A percentile compares a stretch with the other conserved stretches of the same genome.
Conservation (phyloP, 169 alveolate genomes). For the Gregarina niphandrodes region DNA sequence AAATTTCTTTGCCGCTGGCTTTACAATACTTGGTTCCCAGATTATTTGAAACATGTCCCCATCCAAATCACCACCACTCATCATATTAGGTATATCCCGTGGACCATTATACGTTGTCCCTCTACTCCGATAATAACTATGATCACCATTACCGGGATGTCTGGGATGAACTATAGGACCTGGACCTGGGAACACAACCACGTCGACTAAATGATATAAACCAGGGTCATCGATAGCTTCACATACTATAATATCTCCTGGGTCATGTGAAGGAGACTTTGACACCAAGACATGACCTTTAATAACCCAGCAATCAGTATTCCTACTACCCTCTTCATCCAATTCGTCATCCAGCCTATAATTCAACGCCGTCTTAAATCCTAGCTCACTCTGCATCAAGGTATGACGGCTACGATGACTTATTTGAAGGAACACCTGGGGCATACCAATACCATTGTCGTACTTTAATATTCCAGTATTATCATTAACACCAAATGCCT, state of each 20-base stretch:
- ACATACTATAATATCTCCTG: slow-evolving; percentile 42
- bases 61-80: slow-evolving; percentile 50
- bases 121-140: background rate
- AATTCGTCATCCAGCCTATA: too few species aligned
- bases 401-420: too few species aligned
- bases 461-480: background rate
- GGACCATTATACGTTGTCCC: slow-evolving; percentile 14
- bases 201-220: slow-evolving; percentile 24
- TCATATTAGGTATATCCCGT: slow-evolving; percentile 30
- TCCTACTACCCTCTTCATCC: too few species aligned
- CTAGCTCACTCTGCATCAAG: too few species aligned
- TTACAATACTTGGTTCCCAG: slow-evolving; percentile 23
- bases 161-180: too few species aligned
- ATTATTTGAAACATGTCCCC: slow-evolving; percentile 45
- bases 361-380: too few species aligned
- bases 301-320: too few species aligned
- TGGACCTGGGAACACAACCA: slow-evolving; percentile 31
- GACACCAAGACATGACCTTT: slow-evolving; percentile 32
- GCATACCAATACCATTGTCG: too few species aligned
- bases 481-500: slow-evolving; percentile 2
- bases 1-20: background rate
- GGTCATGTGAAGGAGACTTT: slow-evolving; percentile 45
- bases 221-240: slow-evolving; percentile 28
- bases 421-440: too few species aligned
- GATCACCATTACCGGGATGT: too few species aligned